Evolutionary conservation across 1,139 yeast species (phyloP), one percentile per base, ranked within the genome.

Genomic region (Starmera stellimalicola): DNA sequence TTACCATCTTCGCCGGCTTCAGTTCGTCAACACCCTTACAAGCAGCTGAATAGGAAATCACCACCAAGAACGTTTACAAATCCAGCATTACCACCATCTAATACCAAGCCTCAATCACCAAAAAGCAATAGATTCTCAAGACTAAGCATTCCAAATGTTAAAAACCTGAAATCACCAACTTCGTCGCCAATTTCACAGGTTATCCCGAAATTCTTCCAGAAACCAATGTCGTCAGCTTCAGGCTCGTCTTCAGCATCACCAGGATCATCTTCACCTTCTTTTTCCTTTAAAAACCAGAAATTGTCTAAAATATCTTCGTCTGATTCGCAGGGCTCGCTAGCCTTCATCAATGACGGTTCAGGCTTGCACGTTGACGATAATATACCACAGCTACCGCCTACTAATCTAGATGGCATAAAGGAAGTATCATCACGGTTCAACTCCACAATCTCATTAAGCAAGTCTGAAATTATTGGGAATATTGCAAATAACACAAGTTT

Each of bases 261-360:
- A n/a, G n/a, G n/a, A n/a, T n/a, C n/a, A n/a, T n/a, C n/a, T n/a
- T n/a, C n/a, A n/a, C n/a, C n/a, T n/a, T n/a, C n/a, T n/a, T n/a
- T n/a, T n/a, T n/a, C n/a, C 2, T 22, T 16, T 14, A 18, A 11
- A 18, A 4, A 5, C 8, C 22, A 32, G 6, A 39, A 36, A n/a
- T 18, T 40, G 8, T 14, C 32, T n/a, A 44, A 42, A 31, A 25
- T 45, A 10, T 12, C 48, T 10, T 27, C 34, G 9, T 42, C 49
- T 6, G 44, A 35, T 15, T 47, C 52, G 2, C 34, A 44, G 6
- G 37, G 35, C 3, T 30, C 32, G 2, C 11, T 30, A 10, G n/a
- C 32, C 11, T 30, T 47, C 48, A 3, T 35, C 45, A 25, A 35
- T 46, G 51, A 47, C 29, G 51, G 48, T n/a, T 39, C 49, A 7